Conservation (phyloP, 805 yeast species). For the Yarrowia divulgata region DNA sequence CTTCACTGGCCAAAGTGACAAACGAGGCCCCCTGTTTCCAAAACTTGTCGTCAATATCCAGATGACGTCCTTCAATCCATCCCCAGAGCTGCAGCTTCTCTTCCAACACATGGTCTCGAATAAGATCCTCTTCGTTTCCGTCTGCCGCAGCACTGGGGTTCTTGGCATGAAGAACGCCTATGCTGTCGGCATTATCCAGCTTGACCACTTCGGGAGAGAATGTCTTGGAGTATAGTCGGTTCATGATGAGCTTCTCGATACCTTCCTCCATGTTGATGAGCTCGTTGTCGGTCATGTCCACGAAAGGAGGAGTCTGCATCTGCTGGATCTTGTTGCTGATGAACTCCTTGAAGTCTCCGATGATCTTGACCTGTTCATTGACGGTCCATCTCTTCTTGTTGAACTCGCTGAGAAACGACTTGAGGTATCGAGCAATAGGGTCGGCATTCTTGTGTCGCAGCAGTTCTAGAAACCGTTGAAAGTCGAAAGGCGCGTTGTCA, state of each 20-base stretch:
- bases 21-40: conserved; percentile 61
- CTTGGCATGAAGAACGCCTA: conserved; percentile 24
- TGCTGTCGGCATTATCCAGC: conserved; percentile 43
- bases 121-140: conserved; percentile 68
- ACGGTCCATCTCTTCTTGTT: conserved; percentile 72
- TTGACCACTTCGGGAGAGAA: conserved; percentile 77
- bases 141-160: conserved; percentile 51
- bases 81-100: conserved; percentile 65
- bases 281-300: conserved; percentile 63
- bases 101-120: conserved; percentile 62
- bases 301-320: conserved; percentile 72
- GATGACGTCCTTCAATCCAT: conserved; percentile 76
- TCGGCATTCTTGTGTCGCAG: conserved; percentile 80
- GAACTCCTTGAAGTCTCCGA: conserved; percentile 77
- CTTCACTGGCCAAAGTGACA: conserved; percentile 71
- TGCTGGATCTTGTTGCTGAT: conserved; percentile 65
- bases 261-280: conserved; percentile 85
- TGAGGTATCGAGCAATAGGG: conserved; percentile 84
- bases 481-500: conserved; percentile 57
- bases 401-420: conserved; percentile 83
- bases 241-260: conserved; percentile 90
- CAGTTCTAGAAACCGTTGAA: conserved; percentile 76
- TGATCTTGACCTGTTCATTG: conserved; percentile 77
- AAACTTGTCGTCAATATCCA: conserved; percentile 71
- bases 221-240: conserved; percentile 75